Evolutionary conservation across 2,329 filamentous ascomycete genomes (phyloP).

Genomic region (Colletotrichum sojae): DNA sequence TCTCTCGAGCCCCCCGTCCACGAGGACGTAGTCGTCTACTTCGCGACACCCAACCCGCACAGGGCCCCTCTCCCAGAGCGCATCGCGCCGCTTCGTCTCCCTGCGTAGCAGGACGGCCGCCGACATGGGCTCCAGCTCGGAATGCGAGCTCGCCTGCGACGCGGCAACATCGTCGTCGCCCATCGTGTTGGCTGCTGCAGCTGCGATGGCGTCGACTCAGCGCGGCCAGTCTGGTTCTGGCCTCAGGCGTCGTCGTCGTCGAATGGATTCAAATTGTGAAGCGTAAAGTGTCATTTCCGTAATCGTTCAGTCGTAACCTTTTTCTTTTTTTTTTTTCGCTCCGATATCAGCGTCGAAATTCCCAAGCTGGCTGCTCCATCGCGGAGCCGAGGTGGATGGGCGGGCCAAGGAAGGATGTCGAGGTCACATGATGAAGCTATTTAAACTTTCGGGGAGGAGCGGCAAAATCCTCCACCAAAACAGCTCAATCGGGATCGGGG

Average conservation of each 20-base stretch:
- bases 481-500: conserved; percentile 24
- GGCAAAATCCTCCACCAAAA: conserved; percentile 21
- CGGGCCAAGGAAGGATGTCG: neutral
- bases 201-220: neutral
- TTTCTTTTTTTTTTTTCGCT: no score
- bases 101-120: conserved; percentile 57
- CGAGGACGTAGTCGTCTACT: conserved; percentile 63
- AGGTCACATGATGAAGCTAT: conserved; percentile 26
- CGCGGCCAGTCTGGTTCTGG: conserved; percentile 2
- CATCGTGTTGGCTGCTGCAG: neutral
- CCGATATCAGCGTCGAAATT: no score
- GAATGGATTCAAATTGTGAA: neutral
- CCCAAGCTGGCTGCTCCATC: neutral
- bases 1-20: conserved; percentile 64
- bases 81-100: conserved; percentile 55
- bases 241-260: neutral
- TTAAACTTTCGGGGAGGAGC: conserved; percentile 14
- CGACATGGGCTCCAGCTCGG: conserved; percentile 59
- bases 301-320: no score
- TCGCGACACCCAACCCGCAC: conserved; percentile 61
- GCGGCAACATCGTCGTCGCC: conserved; percentile 2
- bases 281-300: neutral
- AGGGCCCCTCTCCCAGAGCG: conserved; percentile 47
- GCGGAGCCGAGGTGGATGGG: neutral
- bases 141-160: conserved; percentile 64